Base-by-base conservation (phyloP, 345 rosid genomes). In the Clausena lansium region DNA sequence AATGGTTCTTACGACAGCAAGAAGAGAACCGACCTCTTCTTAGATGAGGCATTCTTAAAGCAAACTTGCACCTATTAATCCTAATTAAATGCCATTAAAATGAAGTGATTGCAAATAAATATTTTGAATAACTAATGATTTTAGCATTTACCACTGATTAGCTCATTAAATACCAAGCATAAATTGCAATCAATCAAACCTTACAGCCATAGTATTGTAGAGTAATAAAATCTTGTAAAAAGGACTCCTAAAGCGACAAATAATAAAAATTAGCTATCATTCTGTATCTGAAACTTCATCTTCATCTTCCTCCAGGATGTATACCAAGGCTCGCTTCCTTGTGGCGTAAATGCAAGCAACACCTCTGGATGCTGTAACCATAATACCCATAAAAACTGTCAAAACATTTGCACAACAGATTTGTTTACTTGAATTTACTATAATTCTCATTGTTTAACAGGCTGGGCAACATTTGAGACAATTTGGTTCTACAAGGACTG, bases 261-360 rank as follows among this genome's bases (percentile, higher is more conserved):
- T 2, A 35, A n/a, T 20, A 41, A 75, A 15, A 66, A 14, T 35
- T 4, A 25, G 28, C 32, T 11, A 27, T 83, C 75, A 87, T 58
- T 85, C 87, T 17, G 67, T 74, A n/a, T 87, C 90, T 2, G 85
- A 81, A 83, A 82, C 83, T 77, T 88, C 90, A 64, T 91, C 93
- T 82, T 94, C 95, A 63, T 94, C 94, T 86, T 93, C 93, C 25
- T 92, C 92, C 73, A 92, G 74, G 70, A 87, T 90, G 77, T 90
- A 87, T 50, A 90, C 93, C 81, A 89, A 75, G 15, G 96, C 94
- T 6, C 89, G 89, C 84, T 89, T 93, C 84, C 88, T 88, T 24
- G 89, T 87, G 77, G 88, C 92, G 50, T 90, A 94, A 32, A 85
- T 88, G 65, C 96, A 94, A 73, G 96, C 89, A 22, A 90, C 90